Base-by-base conservation (phyloP, 2,329 filamentous ascomycete species). In the Hymenoscyphus fructigenus region DNA sequence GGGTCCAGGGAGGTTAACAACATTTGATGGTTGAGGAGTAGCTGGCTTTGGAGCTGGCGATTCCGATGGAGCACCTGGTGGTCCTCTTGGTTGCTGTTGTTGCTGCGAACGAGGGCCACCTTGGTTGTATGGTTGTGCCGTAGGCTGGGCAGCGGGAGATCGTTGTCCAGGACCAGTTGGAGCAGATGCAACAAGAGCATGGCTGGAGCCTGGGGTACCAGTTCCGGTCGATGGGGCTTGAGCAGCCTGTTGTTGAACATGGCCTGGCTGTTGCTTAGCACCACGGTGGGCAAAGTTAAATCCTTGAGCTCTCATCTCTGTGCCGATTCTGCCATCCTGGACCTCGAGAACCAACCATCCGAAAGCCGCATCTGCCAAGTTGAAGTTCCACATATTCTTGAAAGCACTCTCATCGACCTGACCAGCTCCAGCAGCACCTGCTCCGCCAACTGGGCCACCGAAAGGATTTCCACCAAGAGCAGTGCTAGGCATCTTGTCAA, bases 361-460 rank as follows among this genome's bases (percentile, higher is more conserved):
- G 77, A 98, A 99, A 23, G 95, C 94, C 63, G 95, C 95, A 81
- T 99, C 95, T 34, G 95, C 95, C 70, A 99, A 80, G 78, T 98
- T 98, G 81, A 99, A 99, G 79, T 99, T 99, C 95, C 95, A 99
- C 95, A 98, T 98, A 78, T 99, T 99, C 83, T 99, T 99, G 85
- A 99, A 99, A 1, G 95, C 95, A 74, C 93, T 97, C 82, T 99
- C 95, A 69, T 99, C 95, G 20, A 99, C 93, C 75, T 96, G 91
- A 36, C 95, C 95, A 60, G 92, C 89, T 65, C 87, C 85, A 61
- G 85, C 81, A 60, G 88, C 82, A 71, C 80, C 81, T 50, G 84
- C 88, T 47, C 90, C 91, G 59, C 88, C 87, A 61, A 89, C 86
- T 34, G 92, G 91, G 15, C 94, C 94, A 56, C 95, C 95, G 75